Evolutionary conservation across 345 rosid genomes (phyloP), one percentile per base, ranked within the genome.

Genomic region (Sisymbrium irio): DNA sequence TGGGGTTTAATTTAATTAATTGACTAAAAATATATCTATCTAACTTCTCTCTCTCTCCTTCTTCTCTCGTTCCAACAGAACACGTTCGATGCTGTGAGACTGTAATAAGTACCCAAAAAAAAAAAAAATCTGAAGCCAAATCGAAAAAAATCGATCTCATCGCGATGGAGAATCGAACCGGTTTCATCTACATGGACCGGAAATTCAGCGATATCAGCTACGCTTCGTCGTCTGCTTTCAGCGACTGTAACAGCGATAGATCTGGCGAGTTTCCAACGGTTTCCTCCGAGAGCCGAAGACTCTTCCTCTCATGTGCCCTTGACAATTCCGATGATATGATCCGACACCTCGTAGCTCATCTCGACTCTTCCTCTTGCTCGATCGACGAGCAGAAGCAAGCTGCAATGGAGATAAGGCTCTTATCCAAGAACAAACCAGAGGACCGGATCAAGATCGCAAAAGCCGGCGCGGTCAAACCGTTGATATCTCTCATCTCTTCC

Each of bases 351-450:
- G 95, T 94, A 2, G 54, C 82, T 44, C 86, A 74, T 80, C 93
- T 95, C 2, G 85, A 76, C 40, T 60, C 78, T 7, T 20, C 55
- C 55, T 87, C 99, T 58, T 84, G 80, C 59, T 86, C 91, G 74
- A 82, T 91, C 75, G 92, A 91, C 13, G 93, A 87, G 66, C 93
- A 85, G 75, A 92, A 87, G 80, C 96, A 87, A 54, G 97, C 99
- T 18, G 98, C 93, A 9, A 79, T 94, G 96, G 99, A 94, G 84
- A 81, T 91, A 71, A 79, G 97, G 49, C 90, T 94, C 37, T 86
- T 91, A 68, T 88, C 99, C 27, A 94, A 91, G 83, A 86, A 94
- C 85, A 91, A 87, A 60, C 76, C 91, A 1, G 96, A 91, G 81
- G 84, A 89, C 36, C 96, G 99, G 68, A 70, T 87, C 71, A 32